phyloP scores from a whole-genome alignment of 345 rosid species.

The Eucalyptus microcorys region DNA sequence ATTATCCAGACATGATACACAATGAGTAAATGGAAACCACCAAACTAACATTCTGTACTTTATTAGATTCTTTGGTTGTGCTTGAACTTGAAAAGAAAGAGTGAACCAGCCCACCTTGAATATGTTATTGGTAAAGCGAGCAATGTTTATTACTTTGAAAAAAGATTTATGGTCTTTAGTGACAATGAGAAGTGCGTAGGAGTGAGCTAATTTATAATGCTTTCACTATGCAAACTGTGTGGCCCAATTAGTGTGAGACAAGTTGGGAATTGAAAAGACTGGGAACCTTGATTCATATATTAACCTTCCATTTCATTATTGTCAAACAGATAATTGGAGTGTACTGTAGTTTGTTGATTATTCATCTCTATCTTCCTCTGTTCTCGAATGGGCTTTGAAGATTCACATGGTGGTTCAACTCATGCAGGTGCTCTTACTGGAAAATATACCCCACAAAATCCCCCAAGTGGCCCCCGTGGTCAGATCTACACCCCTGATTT shows the following conservation, averaged over 20 bases:
- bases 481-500: slow-evolving; percentile 67
- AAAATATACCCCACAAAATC: slow-evolving; percentile 82
- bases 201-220: background rate
- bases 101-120: background rate
- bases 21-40: background rate
- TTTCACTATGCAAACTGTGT: background rate
- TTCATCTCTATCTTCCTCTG: background rate
- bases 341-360: background rate
- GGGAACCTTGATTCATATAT: background rate
- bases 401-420: background rate
- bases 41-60: background rate
- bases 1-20: background rate
- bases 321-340: background rate
- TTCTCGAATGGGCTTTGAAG: background rate
- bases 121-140: background rate
- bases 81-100: background rate
- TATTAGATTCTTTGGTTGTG: background rate
- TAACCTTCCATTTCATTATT: background rate
- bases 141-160: background rate
- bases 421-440: slow-evolving; percentile 81
- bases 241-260: background rate
- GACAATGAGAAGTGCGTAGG: background rate
- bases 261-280: background rate
- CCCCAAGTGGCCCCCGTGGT: slow-evolving; percentile 81
- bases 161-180: background rate